These are phyloP conservation scores for Ochromonadaceae sp. DNA, from an alignment of 352 stramenopile species.

Conservation along the genomic window DNA sequence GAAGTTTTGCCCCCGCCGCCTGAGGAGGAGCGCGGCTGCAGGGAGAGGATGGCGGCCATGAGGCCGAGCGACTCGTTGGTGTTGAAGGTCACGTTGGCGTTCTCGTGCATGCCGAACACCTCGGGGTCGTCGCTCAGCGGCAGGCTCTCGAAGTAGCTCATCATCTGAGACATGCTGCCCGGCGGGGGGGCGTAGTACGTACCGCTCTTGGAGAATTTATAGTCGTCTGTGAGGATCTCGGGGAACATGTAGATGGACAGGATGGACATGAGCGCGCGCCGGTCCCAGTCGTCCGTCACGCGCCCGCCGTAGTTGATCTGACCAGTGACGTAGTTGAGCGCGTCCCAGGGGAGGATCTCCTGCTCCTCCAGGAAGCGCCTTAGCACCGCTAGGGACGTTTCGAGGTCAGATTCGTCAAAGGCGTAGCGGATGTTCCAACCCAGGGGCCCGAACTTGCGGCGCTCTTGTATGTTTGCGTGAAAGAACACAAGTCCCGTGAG, in stretches of 20 bases:
- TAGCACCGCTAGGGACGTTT: slow-evolving; percentile 71
- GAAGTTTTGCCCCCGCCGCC: slow-evolving; percentile 50
- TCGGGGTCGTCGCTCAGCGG: slow-evolving; percentile 69
- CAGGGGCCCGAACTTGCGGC: slow-evolving; percentile 76
- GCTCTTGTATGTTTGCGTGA: slow-evolving; percentile 77
- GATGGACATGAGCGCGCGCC: slow-evolving; percentile 74
- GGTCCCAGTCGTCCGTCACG: slow-evolving; percentile 87
- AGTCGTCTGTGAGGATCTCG: slow-evolving; percentile 49
- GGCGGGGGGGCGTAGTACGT: slow-evolving; percentile 59
- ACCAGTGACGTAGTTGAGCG: slow-evolving; percentile 72
- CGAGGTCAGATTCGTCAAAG: slow-evolving; percentile 84
- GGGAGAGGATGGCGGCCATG: slow-evolving; percentile 59
- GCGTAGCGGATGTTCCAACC: slow-evolving; percentile 90
- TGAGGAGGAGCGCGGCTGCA: slow-evolving; percentile 61
- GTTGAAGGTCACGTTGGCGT: slow-evolving; percentile 82
- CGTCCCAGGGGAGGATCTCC: slow-evolving; percentile 67
- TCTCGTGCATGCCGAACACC: slow-evolving; percentile 89
- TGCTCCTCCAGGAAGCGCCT: slow-evolving; percentile 76
- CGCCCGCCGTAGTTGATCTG: slow-evolving; percentile 88
- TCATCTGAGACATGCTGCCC: slow-evolving; percentile 33
- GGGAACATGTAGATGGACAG: slow-evolving; percentile 73
- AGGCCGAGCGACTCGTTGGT: slow-evolving; percentile 67
- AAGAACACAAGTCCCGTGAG: slow-evolving; percentile 73
- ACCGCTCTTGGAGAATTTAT: slow-evolving; percentile 66
- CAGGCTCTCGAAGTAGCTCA: slow-evolving; percentile 58